Evolutionary conservation across 31 red algal genomes (phyloP).

Genomic region (Endocladia muricata): DNA sequence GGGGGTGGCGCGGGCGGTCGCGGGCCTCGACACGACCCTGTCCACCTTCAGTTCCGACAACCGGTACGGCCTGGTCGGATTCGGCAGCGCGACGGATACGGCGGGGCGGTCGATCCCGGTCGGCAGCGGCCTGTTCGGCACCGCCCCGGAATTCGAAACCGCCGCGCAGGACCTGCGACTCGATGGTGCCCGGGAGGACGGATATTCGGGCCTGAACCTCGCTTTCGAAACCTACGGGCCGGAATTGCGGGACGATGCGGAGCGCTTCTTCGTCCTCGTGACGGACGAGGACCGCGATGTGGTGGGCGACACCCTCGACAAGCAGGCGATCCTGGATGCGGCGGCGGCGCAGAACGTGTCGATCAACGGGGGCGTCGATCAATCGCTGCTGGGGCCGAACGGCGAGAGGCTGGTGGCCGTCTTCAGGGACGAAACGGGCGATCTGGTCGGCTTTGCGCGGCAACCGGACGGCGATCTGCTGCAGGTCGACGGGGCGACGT

Average conservation of each 20-base stretch:
- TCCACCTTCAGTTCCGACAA: too few relatives aligned
- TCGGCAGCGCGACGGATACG: constrained; percentile 2
- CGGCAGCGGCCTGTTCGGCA: constrained; percentile 1
- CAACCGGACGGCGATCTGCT: constrained; percentile 2
- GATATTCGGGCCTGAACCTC: constrained; percentile 1
- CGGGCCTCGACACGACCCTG: too few relatives aligned
- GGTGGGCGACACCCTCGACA: neutral
- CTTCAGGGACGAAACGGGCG: neutral
- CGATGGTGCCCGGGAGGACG: neutral
- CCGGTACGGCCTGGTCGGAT: constrained; percentile 2
- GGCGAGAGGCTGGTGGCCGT: neutral
- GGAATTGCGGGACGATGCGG: constrained; percentile 2
- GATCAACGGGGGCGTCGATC: neutral
- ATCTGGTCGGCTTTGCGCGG: constrained; percentile 3
- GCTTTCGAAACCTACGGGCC: neutral
- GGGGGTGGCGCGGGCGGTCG: too few relatives aligned
- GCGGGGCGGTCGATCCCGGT: neutral
- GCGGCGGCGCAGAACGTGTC: constrained; percentile 2
- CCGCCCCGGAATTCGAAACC: constrained; percentile 1
- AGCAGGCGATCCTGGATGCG: constrained; percentile 1
- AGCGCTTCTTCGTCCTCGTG: constrained; percentile 1
- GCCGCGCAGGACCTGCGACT: neutral
- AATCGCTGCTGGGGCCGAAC: neutral
- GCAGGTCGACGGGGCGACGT: neutral
- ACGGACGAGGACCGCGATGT: constrained; percentile 2